phyloP scores from a whole-genome alignment of 192 early-diverging fungal genomes.

The Backusella mclennaniae region DNA sequence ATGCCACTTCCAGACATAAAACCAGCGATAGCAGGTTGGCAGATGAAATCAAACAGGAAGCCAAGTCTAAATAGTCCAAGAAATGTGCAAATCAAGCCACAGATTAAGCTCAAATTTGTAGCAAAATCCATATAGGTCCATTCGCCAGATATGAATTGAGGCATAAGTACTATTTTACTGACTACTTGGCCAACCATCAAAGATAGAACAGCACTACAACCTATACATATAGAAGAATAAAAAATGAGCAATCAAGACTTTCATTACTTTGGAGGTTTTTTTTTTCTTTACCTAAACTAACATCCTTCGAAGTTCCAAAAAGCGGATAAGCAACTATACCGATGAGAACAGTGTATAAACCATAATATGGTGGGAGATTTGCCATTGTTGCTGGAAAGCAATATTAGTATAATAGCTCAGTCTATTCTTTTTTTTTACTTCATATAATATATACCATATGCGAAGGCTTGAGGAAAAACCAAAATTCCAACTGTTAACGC shows the following conservation, averaged over 20 bases:
- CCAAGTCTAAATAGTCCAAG: conserved; percentile 83
- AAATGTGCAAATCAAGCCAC: conserved; percentile 68
- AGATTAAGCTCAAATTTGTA: conserved; percentile 63
- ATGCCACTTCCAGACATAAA: conserved; percentile 85
- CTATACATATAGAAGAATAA: neutral
- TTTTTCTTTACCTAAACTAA: conserved; percentile 58
- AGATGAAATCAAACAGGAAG: conserved; percentile 86
- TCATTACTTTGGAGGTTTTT: neutral
- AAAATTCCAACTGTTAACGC: conserved; percentile 72
- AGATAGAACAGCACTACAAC: conserved; percentile 64
- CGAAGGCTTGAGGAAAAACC: conserved; percentile 72
- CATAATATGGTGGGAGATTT: conserved; percentile 67
- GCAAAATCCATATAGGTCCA: conserved; percentile 47
- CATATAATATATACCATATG: conserved; percentile 44
- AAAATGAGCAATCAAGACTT: neutral
- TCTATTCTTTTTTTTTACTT: neutral
- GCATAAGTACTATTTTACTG: conserved; percentile 9
- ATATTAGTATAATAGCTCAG: neutral
- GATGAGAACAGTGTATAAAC: conserved; percentile 72
- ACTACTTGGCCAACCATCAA: conserved; percentile 71
- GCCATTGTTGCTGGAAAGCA: conserved; percentile 59
- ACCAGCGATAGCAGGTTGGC: conserved; percentile 76
- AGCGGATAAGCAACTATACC: conserved; percentile 71
- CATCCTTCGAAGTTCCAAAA: conserved; percentile 71
- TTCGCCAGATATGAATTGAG: conserved; percentile 13